Evolutionary conservation across 768 basidiomycete genomes (phyloP), one percentile per base, ranked within the genome.

Genomic region (Strobilomyces confusus): DNA sequence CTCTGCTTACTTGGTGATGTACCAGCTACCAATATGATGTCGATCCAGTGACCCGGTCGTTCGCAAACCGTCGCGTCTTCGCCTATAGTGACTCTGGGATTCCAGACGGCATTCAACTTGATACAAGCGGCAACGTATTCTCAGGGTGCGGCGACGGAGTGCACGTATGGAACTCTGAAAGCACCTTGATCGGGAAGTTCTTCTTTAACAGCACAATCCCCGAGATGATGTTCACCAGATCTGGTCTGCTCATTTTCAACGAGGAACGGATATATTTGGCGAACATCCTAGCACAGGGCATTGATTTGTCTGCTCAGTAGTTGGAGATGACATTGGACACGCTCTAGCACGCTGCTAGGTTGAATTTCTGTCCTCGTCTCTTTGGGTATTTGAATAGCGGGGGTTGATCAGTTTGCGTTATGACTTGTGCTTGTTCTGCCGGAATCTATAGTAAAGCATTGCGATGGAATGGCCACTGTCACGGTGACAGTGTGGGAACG

Each of bases 1-100:
- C 1, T 11, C 6, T 20, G 11, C 51, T 64, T 19, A 50, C 36
- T 19, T 19, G 29, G n/a, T 34, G 33, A 41, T 47, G 14, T 9
- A 17, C 54, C 23, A 89, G 85, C 40, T 88, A 88, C 58, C 80
- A 78, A 8, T 89, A 78, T 58, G 86, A 89, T 59, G 81, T 90
- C 22, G 80, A 86, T 59, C 68, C 76, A 14, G 69, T 58, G 32
- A 80, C 79, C 0, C 76, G 81, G n/a, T n/a, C n/a, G n/a, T n/a
- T n/a, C n/a, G n/a, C n/a, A n/a, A n/a, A n/a, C n/a, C n/a, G n/a
- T n/a, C n/a, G n/a, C n/a, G n/a, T n/a, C n/a, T n/a, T n/a, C n/a
- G n/a, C n/a, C n/a, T n/a, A n/a, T n/a, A n/a, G 36, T 66, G 87
- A 88, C 54, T 74, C 84, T 19, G 87, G 86, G 2, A 68, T 83